A percentile compares a stretch with the other conserved stretches of the same genome.
These are phyloP conservation scores for thale cress (Arabidopsis thaliana) DNA, from an alignment of 345 rosid genomes.

Conservation along the genomic window TAIR10.1 NC_003071.7:11569501-11570000, in stretches of 20 bases:
- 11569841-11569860: slow-evolving; percentile 53
- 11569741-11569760: slow-evolving; percentile 54
- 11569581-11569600: slow-evolving; percentile 54
- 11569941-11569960: slow-evolving; percentile 78
- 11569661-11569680: slow-evolving; percentile 69
- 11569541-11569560: slow-evolving; percentile 60
- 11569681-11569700: slow-evolving; percentile 61
- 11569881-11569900: slow-evolving; percentile 49
- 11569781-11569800: slow-evolving; percentile 64
- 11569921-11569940: slow-evolving; percentile 52
- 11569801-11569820: slow-evolving; percentile 72
- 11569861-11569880: slow-evolving; percentile 58
- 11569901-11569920: slow-evolving; percentile 62
- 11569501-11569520: slow-evolving; percentile 75
- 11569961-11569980: slow-evolving; percentile 63
- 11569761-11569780: slow-evolving; percentile 56
- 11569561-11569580: slow-evolving; percentile 53
- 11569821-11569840: slow-evolving; percentile 87
- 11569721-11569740: slow-evolving; percentile 66
- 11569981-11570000: slow-evolving; percentile 72
- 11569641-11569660: slow-evolving; percentile 78
- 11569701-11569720: slow-evolving; percentile 70
- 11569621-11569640: slow-evolving; percentile 68
- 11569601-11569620: slow-evolving; percentile 73
- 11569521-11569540: slow-evolving; percentile 62